A percentile compares a stretch with the other conserved stretches of the same genome.
Evolutionary conservation across 148 eudicot genomes (phyloP).

Genomic region (Chenopodium suecicum): DNA sequence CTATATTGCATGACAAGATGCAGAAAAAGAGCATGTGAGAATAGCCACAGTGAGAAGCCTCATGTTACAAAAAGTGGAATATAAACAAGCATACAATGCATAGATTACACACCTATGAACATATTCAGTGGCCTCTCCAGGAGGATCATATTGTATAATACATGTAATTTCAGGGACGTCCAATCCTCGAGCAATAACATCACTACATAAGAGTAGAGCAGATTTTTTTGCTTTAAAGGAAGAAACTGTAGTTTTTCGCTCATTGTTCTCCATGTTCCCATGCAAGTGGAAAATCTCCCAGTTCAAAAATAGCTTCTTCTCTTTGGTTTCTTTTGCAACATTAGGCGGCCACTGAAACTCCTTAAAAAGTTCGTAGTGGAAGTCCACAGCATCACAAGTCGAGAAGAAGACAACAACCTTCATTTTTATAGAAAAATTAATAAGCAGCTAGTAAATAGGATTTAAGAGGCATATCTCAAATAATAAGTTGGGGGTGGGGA

Average conservation of each 20-base stretch:
- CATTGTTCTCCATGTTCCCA: conserved; percentile 87
- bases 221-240: conserved; percentile 77
- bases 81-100: neutral
- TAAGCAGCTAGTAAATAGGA: conserved; percentile 1
- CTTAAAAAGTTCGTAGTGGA: conserved; percentile 64
- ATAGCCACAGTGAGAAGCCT: neutral
- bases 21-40: neutral
- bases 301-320: conserved; percentile 46
- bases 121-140: conserved; percentile 97
- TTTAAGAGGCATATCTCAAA: neutral
- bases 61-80: neutral
- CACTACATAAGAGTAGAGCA: conserved; percentile 88
- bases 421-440: conserved; percentile 16
- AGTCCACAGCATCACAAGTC: conserved; percentile 92
- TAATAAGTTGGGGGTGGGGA: neutral
- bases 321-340: conserved; percentile 39
- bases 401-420: conserved; percentile 97
- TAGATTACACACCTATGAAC: conserved; percentile 72
- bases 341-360: conserved; percentile 56
- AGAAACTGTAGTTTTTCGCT: conserved; percentile 72
- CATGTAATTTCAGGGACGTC: conserved; percentile 91
- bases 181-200: conserved; percentile 94
- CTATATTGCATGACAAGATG: conserved; percentile 4
- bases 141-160: conserved; percentile 96
- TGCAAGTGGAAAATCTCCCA: conserved; percentile 76